Conservation (phyloP, 257 asterid species). For the Solanum clarkiae region DNA sequence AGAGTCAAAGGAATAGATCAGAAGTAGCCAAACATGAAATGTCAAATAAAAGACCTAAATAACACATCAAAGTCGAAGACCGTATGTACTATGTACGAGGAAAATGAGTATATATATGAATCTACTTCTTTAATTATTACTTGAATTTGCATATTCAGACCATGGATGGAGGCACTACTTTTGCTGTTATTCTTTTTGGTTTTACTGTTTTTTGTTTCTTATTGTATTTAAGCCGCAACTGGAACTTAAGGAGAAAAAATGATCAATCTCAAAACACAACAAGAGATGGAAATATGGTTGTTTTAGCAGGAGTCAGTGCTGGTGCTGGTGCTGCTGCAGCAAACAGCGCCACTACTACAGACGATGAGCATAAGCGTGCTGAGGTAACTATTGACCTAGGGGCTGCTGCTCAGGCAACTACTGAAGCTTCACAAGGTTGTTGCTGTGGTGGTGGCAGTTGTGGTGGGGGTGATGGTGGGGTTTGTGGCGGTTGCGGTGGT, state of each 20-base stretch:
- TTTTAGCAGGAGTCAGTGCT: neutral
- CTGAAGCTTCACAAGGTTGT: neutral
- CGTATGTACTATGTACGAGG: neutral
- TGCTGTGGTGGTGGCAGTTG: neutral
- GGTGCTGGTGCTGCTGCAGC: neutral
- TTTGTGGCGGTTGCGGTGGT: neutral
- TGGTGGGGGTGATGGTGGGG: neutral
- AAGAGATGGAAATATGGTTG: neutral
- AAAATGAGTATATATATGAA: neutral
- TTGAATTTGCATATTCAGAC: neutral
- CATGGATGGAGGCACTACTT: neutral
- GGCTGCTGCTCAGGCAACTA: neutral
- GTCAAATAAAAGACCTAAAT: neutral
- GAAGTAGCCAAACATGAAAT: neutral
- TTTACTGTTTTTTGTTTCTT: neutral
- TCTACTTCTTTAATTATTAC: neutral
- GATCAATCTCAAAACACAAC: neutral
- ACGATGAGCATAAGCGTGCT: neutral
- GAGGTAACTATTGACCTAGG: neutral
- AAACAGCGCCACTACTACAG: neutral
- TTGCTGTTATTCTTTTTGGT: neutral
- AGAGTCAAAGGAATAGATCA: neutral
- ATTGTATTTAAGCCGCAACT: neutral
- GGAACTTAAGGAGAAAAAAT: neutral
- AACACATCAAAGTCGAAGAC: neutral